Evolutionary conservation across 106 monocot genomes (phyloP).

Genomic region (Apostasia ramifera): DNA sequence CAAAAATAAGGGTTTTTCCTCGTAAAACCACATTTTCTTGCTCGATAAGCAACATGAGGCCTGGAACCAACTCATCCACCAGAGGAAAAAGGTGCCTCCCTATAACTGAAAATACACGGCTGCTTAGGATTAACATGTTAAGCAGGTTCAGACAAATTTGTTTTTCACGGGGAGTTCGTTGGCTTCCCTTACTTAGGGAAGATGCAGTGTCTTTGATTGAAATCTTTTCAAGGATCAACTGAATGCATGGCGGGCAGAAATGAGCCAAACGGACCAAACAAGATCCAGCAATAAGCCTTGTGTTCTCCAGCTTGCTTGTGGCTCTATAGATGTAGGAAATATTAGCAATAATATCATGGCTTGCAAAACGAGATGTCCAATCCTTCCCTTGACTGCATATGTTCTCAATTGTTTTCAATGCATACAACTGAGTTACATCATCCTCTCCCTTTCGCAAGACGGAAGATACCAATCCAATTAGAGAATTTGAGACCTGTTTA

Average conservation of each 20-base stretch:
- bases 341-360: conserved; percentile 69
- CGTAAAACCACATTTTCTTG: conserved; percentile 83
- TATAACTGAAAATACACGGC: conserved; percentile 39
- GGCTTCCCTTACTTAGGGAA: conserved; percentile 47
- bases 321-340: conserved; percentile 92
- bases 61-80: conserved; percentile 68
- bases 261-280: conserved; percentile 81
- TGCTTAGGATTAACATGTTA: conserved; percentile 49
- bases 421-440: conserved; percentile 87
- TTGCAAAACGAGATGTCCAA: conserved; percentile 81
- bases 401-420: conserved; percentile 86
- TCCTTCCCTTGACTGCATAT: conserved; percentile 84
- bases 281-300: conserved; percentile 84
- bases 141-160: conserved; percentile 79
- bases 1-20: conserved; percentile 84
- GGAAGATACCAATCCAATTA: conserved; percentile 80
- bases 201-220: conserved; percentile 71
- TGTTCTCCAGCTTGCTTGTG: conserved; percentile 78
- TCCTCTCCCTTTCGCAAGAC: conserved; percentile 91
- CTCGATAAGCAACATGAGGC: conserved; percentile 64
- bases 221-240: conserved; percentile 68
- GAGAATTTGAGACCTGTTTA: conserved; percentile 70
- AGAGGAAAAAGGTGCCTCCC: conserved; percentile 50
- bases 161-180: conserved; percentile 46
- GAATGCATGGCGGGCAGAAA: conserved; percentile 58